These are phyloP conservation scores for Dipteronia dyeriana DNA, from an alignment of 345 rosid genomes.

Conservation along the genomic window DNA sequence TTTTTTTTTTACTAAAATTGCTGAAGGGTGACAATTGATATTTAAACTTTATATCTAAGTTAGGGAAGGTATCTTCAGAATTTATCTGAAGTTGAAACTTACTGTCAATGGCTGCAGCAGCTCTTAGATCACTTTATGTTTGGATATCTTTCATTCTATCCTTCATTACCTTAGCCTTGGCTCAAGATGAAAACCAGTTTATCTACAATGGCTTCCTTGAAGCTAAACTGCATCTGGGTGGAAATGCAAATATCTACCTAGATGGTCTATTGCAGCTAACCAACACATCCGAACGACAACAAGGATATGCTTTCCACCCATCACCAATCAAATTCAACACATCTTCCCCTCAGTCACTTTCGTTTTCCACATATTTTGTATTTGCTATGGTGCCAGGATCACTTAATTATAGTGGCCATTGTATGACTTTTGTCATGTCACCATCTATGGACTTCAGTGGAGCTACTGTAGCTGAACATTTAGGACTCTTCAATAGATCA, in stretches of 20 bases:
- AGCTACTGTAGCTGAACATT: constrained; percentile 5
- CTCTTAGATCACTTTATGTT: constrained; percentile 28
- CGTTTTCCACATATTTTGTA: constrained; percentile 20
- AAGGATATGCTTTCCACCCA: constrained; percentile 15
- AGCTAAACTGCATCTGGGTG: not conserved
- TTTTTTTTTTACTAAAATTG: not conserved
- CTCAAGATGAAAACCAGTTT: not conserved
- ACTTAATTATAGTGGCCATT: constrained; percentile 14
- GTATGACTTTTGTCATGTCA: constrained; percentile 27
- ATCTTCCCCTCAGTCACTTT: constrained; percentile 1
- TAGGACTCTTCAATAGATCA: constrained; percentile 43
- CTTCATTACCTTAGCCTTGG: constrained; percentile 13
- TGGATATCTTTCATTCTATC: constrained; percentile 8
- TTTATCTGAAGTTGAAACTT: not conserved
- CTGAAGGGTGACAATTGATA: not conserved
- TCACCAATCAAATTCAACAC: constrained; percentile 12
- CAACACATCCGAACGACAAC: constrained; percentile 34
- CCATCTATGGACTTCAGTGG: constrained; percentile 20
- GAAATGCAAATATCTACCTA: constrained; percentile 31
- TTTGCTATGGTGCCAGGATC: constrained; percentile 28
- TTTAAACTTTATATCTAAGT: not conserved
- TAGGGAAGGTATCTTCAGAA: not conserved
- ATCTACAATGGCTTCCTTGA: not conserved
- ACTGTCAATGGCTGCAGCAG: constrained; percentile 33
- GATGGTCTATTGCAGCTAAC: constrained; percentile 65